Evolutionary conservation across 495 filamentous ascomycete species (phyloP).

Genomic region (Cladorrhinum samala): DNA sequence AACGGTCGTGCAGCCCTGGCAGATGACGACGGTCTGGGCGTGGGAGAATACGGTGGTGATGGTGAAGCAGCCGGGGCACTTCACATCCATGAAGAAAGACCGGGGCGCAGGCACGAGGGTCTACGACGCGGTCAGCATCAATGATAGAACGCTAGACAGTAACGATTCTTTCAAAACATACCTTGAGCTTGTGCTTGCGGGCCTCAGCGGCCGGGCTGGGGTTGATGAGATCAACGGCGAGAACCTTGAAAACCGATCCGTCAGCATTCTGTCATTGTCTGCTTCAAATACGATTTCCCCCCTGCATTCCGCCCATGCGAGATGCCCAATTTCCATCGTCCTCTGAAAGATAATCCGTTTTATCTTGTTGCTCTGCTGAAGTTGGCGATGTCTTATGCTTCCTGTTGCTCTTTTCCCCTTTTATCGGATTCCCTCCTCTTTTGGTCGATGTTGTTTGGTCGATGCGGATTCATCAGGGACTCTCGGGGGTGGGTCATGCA

Average conservation of each 20-base stretch:
- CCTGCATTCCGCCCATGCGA: neutral
- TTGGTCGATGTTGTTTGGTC: neutral
- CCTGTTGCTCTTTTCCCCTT: neutral
- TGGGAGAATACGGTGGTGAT: conserved; percentile 99
- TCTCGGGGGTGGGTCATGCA: conserved; percentile 5
- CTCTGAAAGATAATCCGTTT: neutral
- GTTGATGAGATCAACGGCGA: conserved; percentile 99
- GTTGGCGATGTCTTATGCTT: conserved; percentile 3
- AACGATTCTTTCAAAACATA: conserved; percentile 37
- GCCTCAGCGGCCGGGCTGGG: conserved; percentile 91
- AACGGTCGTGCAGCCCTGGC: conserved; percentile 92
- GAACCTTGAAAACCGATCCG: conserved; percentile 61
- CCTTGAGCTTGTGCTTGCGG: conserved; percentile 99
- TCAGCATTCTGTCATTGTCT: conserved; percentile 29
- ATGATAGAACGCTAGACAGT: neutral
- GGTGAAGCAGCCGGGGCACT: conserved; percentile 99
- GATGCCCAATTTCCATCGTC: neutral
- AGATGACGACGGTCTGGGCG: conserved; percentile 99
- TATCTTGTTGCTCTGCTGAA: neutral
- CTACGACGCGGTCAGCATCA: conserved; percentile 42
- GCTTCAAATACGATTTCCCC: neutral
- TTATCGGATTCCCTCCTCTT: neutral
- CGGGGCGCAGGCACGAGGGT: conserved; percentile 89
- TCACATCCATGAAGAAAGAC: conserved; percentile 99
- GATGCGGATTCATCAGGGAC: conserved; percentile 11